Evolutionary conservation across 2,329 filamentous ascomycete genomes (phyloP), one percentile per base, ranked within the genome.

Genomic region (Hymenoscyphus fructigenus): DNA sequence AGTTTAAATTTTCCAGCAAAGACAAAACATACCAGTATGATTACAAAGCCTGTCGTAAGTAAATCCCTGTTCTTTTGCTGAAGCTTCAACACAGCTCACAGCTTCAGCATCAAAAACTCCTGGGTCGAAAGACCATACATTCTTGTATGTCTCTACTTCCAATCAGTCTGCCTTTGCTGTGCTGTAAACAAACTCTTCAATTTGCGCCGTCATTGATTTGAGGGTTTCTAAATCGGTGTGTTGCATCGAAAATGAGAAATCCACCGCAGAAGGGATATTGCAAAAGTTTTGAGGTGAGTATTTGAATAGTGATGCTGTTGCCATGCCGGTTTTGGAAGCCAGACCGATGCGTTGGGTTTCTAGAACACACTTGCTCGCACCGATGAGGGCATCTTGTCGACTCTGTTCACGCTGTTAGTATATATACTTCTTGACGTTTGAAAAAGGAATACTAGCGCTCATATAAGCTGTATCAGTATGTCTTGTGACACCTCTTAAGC

Each of bases 251-350:
- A 91, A 82, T 47, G 81, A 85, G 76, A 91, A 90, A 56, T 80
- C 81, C 14, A 91, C 89, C 32, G 79, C 75, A 0, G 87, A 87
- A 0, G 89, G 87, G 0, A 91, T 86, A 0, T 89, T 92, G 74
- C 91, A 91, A 20, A 88, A 88, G 68, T 84, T 88, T 7, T 88
- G 88, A 0, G 89, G 88, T 47, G 80, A 82, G 2, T 86, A 79
- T 26, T 82, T 85, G 58, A 92, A 75, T 64, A 91, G 89, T 0
- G 89, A 90, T 0, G 89, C 89, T 2, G 85, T 88, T 3, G 87
- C 89, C 15, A 91, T 79, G 5, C 62, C 58, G 3, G 85, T 88
- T 2, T 79, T 78, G 66, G 85, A 80, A 17, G 80, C 78, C 3
- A 82, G 82, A 0, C 89, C 89, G 1, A 89, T 79, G 56, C 82